phyloP scores from a whole-genome alignment of 2,329 filamentous ascomycete species.

The Neurospora sp. region DNA sequence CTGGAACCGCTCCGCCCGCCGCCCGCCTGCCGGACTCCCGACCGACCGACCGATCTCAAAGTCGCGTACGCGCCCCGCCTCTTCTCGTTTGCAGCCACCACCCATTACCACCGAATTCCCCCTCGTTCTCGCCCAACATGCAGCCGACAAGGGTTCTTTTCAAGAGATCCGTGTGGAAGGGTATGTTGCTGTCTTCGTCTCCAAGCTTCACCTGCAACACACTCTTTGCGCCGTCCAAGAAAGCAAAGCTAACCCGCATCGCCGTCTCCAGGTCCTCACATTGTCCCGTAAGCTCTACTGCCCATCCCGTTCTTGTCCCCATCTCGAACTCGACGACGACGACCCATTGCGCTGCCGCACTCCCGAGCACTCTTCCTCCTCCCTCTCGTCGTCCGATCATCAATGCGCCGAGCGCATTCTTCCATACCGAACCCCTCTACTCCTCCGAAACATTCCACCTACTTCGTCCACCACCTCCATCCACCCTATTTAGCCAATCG shows the following conservation, averaged over 20 bases:
- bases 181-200: constrained; percentile 33
- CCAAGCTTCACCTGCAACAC: not conserved
- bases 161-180: constrained; percentile 82
- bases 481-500: no score
- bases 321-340: not conserved
- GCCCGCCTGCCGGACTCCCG: not conserved
- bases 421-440: no score
- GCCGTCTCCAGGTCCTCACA: constrained; percentile 34
- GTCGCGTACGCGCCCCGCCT: not conserved
- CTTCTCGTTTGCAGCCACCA: not conserved
- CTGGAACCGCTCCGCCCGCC: not conserved
- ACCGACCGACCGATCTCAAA: not conserved
- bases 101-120: not conserved
- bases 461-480: no score
- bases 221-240: not conserved
- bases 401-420: no score
- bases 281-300: constrained; percentile 37
- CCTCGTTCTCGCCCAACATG: constrained; percentile 35
- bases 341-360: not conserved
- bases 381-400: not conserved
- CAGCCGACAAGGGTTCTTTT: constrained; percentile 57
- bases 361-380: not conserved
- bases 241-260: not conserved
- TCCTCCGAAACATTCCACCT: no score
- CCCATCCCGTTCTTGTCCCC: not conserved